Conservation (phyloP, 73 alveolate genomes). For the Stentor roeselii region DNA sequence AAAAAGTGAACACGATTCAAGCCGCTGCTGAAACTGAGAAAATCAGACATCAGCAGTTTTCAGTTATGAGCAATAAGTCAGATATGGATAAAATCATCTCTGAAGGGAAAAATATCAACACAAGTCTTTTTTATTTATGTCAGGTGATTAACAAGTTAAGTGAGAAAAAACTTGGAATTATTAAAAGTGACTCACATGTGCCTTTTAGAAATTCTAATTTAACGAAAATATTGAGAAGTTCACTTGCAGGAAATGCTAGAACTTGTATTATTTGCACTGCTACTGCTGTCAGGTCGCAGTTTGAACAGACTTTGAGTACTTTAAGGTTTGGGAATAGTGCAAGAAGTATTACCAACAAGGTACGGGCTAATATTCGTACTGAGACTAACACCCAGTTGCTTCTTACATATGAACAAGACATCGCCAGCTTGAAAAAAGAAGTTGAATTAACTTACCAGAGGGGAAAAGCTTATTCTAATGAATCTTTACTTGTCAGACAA, state of each 20-base stretch:
- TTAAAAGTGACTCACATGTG: slow-evolving; percentile 65
- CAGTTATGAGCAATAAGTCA: slow-evolving; percentile 1
- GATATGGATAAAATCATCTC: slow-evolving; percentile 40
- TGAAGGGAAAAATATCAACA: slow-evolving; percentile 84
- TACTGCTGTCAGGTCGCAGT: slow-evolving; percentile 22
- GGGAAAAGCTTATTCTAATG: neutral
- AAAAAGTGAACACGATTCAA: slow-evolving; percentile 57
- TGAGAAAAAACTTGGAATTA: slow-evolving; percentile 47
- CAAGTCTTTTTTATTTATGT: slow-evolving; percentile 72
- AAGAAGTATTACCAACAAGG: slow-evolving; percentile 89
- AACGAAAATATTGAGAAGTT: slow-evolving; percentile 91
- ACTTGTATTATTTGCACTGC: slow-evolving; percentile 82
- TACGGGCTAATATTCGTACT: slow-evolving; percentile 51
- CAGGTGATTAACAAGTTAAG: slow-evolving; percentile 74
- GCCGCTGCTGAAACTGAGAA: slow-evolving; percentile 28
- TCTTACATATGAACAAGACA: slow-evolving; percentile 46
- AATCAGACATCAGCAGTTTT: neutral
- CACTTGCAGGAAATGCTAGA: slow-evolving; percentile 96
- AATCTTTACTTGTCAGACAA: neutral
- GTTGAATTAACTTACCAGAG: slow-evolving; percentile 8
- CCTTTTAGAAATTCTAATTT: slow-evolving; percentile 93
- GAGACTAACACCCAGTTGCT: slow-evolving; percentile 53
- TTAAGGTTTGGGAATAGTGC: slow-evolving; percentile 96
- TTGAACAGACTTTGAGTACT: slow-evolving; percentile 62
- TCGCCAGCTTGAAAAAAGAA: slow-evolving; percentile 30